These are phyloP conservation scores for Luvunga scandens DNA, from an alignment of 345 rosid genomes.

Conservation along the genomic window DNA sequence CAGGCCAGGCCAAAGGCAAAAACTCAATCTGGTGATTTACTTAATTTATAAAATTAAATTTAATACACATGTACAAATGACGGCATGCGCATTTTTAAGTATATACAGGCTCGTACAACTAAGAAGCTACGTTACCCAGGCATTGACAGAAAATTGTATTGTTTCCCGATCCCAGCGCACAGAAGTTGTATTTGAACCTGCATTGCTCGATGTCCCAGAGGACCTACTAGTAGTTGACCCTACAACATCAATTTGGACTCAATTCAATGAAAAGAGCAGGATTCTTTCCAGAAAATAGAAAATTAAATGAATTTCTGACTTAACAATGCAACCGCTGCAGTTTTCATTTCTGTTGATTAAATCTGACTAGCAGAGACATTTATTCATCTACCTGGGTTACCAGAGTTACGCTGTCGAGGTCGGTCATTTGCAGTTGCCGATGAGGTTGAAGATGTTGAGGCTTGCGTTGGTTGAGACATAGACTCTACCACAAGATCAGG, in stretches of 20 bases:
- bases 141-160: slow-evolving; percentile 91
- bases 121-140: slow-evolving; percentile 64
- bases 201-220: slow-evolving; percentile 55
- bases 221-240: slow-evolving; percentile 71
- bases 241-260: slow-evolving; percentile 23
- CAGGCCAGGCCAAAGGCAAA: background rate
- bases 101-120: background rate
- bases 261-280: slow-evolving; percentile 7
- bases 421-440: slow-evolving; percentile 43
- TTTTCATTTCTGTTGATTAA: background rate
- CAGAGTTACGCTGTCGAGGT: slow-evolving; percentile 55
- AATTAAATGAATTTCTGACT: background rate
- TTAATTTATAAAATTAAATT: too few species aligned
- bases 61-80: background rate
- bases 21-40: background rate
- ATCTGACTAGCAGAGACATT: background rate
- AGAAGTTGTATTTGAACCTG: slow-evolving; percentile 55
- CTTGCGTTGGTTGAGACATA: slow-evolving; percentile 66
- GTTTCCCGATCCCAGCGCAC: slow-evolving; percentile 89
- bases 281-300: background rate
- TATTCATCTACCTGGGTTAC: slow-evolving; percentile 53
- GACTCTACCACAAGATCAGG: slow-evolving; percentile 85
- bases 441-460: slow-evolving; percentile 56
- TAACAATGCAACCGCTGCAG: background rate
- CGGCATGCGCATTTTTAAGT: background rate